These are phyloP conservation scores for Entamoeba moshkovskii DNA, from an alignment of 208 protist genomes.

Conservation along the genomic window DNA sequence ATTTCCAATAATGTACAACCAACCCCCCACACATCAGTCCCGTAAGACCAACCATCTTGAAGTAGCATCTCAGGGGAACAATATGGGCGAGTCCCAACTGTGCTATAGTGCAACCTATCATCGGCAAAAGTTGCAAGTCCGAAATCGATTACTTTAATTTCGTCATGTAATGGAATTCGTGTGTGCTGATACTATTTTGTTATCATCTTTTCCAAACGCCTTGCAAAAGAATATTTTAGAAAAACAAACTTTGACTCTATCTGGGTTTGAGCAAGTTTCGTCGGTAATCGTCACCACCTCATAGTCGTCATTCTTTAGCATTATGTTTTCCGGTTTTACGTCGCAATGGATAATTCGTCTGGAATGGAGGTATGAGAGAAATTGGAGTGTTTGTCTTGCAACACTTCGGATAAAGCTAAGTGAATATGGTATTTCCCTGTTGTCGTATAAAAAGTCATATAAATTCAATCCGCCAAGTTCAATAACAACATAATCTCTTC, in stretches of 20 bases:
- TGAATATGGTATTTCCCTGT: not conserved
- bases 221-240: not conserved
- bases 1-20: not conserved
- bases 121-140: not conserved
- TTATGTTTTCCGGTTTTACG: not conserved
- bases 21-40: not conserved
- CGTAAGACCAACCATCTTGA: not conserved
- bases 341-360: not conserved
- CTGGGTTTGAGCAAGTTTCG: not conserved
- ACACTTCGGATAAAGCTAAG: not conserved
- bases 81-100: not conserved
- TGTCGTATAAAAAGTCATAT: not conserved
- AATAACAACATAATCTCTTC: not conserved
- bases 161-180: not conserved
- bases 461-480: not conserved
- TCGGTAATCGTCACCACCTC: not conserved
- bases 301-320: not conserved
- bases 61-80: not conserved
- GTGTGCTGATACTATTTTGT: not conserved
- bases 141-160: not conserved
- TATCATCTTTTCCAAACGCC: not conserved
- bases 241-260: not conserved
- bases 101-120: not conserved
- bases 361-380: not conserved
- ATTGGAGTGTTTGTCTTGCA: not conserved